Evolutionary conservation across 164 flowering plant genomes (phyloP).

Genomic region (Stephania japonica): DNA sequence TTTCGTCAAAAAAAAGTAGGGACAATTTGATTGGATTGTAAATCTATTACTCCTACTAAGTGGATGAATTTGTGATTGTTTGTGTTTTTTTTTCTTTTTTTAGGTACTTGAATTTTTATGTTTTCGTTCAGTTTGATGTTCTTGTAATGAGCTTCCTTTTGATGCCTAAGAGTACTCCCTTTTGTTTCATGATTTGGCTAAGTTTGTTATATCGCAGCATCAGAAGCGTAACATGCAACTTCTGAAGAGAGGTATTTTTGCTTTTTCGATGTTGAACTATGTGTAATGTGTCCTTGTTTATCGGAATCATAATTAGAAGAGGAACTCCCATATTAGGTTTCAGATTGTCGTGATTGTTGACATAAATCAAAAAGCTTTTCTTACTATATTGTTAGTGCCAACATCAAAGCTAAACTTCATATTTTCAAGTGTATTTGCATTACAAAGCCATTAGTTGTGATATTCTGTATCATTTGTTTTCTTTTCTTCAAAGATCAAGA

Average conservation of each 20-base stretch:
- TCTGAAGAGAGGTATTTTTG: neutral
- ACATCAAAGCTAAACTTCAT: neutral
- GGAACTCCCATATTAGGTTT: neutral
- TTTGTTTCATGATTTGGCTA: neutral
- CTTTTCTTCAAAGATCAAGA: slow-evolving; percentile 27
- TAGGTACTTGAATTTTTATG: no score
- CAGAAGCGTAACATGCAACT: neutral
- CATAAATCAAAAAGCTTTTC: neutral
- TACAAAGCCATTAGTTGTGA: neutral
- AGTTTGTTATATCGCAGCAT: no score
- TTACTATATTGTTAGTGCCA: no score
- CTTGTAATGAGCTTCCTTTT: neutral
- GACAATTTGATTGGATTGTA: neutral
- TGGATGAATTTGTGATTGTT: neutral
- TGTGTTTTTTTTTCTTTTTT: no score
- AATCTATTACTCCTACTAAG: neutral
- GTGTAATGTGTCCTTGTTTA: neutral
- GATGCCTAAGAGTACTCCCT: neutral
- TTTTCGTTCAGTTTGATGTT: neutral
- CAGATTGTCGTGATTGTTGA: neutral
- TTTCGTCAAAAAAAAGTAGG: no score
- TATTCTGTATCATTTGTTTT: neutral
- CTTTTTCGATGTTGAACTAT: neutral
- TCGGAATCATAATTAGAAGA: neutral
- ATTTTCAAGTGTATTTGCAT: neutral